These are phyloP conservation scores for Citrullus mucosospermus DNA, from an alignment of 306 rosid species.

Conservation along the genomic window DNA sequence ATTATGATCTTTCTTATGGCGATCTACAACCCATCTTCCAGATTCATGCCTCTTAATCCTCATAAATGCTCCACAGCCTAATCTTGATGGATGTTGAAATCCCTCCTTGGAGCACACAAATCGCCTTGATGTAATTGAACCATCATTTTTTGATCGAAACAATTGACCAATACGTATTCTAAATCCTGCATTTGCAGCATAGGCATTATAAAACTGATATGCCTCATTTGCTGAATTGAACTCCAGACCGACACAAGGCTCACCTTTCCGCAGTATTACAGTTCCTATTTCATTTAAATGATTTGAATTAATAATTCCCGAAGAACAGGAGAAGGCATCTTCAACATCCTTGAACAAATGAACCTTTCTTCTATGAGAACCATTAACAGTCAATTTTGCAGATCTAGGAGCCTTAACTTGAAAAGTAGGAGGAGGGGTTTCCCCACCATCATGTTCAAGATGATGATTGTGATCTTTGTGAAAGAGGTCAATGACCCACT, in stretches of 20 bases:
- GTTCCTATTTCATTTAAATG: slow-evolving; percentile 39
- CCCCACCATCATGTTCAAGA: slow-evolving; percentile 38
- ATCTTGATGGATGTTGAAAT: slow-evolving; percentile 90
- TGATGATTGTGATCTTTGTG: slow-evolving; percentile 73
- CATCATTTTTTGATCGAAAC: slow-evolving; percentile 84
- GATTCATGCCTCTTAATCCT: slow-evolving; percentile 79
- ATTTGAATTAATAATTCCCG: slow-evolving; percentile 48
- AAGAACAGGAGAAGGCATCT: slow-evolving; percentile 36
- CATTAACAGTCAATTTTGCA: slow-evolving; percentile 22
- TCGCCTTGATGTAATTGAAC: slow-evolving; percentile 67
- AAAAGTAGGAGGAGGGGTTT: slow-evolving; percentile 24
- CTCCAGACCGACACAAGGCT: slow-evolving; percentile 63
- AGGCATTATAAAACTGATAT: slow-evolving; percentile 63
- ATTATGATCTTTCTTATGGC: slow-evolving; percentile 72
- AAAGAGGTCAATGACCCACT: slow-evolving; percentile 85
- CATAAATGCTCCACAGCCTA: slow-evolving; percentile 86
- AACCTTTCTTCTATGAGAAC: slow-evolving; percentile 37
- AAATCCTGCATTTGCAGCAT: slow-evolving; percentile 65
- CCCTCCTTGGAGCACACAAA: slow-evolving; percentile 97
- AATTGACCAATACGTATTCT: slow-evolving; percentile 81
- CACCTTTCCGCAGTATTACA: slow-evolving; percentile 33
- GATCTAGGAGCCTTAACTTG: slow-evolving; percentile 23
- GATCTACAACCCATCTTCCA: slow-evolving; percentile 86
- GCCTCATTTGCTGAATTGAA: slow-evolving; percentile 82
- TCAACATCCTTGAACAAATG: slow-evolving; percentile 32